A percentile compares a stretch with the other conserved stretches of the same genome.
These are phyloP conservation scores for Triangularia verruculosa DNA, from an alignment of 2,329 filamentous ascomycete genomes.

Conservation along the genomic window DNA sequence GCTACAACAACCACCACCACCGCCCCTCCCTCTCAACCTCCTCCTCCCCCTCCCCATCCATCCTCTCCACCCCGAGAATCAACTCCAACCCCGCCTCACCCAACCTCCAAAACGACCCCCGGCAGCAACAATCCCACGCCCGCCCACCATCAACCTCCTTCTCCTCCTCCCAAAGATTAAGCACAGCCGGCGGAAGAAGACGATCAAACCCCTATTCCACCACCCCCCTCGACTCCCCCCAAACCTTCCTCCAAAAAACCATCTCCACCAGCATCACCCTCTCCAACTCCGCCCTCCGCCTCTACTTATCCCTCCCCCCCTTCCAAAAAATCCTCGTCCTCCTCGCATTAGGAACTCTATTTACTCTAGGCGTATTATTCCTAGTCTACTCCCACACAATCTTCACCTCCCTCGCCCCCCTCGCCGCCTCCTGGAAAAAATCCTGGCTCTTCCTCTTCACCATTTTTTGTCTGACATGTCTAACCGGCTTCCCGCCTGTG, in stretches of 20 bases:
- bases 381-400: slow-evolving; percentile 77
- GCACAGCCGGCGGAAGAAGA: slow-evolving; percentile 7
- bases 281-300: slow-evolving; percentile 2
- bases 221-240: not conserved
- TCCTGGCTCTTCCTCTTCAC: slow-evolving; percentile 70
- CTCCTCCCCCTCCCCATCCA: slow-evolving; percentile 1
- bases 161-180: slow-evolving; percentile 10
- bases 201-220: not conserved
- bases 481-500: slow-evolving; percentile 79
- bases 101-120: slow-evolving; percentile 10
- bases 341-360: too few relatives aligned
- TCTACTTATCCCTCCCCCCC: slow-evolving; percentile 20
- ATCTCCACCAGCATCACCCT: slow-evolving; percentile 6
- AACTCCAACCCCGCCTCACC: slow-evolving; percentile 7
- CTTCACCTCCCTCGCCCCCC: slow-evolving; percentile 70
- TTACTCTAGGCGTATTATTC: slow-evolving; percentile 63
- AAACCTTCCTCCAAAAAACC: slow-evolving; percentile 8
- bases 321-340: slow-evolving; percentile 41
- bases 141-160: slow-evolving; percentile 4
- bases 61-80: not conserved
- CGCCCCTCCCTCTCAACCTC: slow-evolving; percentile 2
- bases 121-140: slow-evolving; percentile 5
- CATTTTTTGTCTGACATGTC: slow-evolving; percentile 71
- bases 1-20: not conserved
- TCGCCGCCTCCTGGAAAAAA: slow-evolving; percentile 73